Evolutionary conservation across 2,329 filamentous ascomycete genomes (phyloP).

Genomic region (Sarocladium kiliense): DNA sequence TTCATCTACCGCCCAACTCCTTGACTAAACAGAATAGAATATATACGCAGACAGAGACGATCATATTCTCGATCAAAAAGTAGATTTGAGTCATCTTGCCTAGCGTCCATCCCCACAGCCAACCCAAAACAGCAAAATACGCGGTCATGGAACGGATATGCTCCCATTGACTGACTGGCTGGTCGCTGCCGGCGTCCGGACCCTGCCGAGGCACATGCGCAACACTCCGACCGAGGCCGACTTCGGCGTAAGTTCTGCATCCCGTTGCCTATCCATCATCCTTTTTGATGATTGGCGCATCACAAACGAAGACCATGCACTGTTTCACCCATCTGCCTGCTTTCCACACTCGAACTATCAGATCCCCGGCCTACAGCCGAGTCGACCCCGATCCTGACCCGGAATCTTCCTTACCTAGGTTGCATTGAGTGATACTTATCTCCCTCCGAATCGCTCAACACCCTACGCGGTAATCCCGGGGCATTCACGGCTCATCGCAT

Average conservation of each 20-base stretch:
- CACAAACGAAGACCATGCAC: too few relatives aligned
- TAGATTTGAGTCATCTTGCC: not conserved
- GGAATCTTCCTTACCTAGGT: too few relatives aligned
- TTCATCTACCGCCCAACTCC: not conserved
- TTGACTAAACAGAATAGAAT: not conserved
- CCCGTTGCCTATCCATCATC: too few relatives aligned
- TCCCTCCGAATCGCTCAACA: too few relatives aligned
- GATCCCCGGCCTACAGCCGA: too few relatives aligned
- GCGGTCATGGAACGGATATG: not conserved
- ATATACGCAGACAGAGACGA: not conserved
- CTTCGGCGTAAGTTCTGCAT: not conserved
- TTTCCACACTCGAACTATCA: too few relatives aligned
- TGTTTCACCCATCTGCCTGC: too few relatives aligned
- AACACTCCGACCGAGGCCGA: conserved; percentile 4
- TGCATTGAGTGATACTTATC: too few relatives aligned
- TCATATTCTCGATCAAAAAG: not conserved
- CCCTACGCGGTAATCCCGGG: too few relatives aligned
- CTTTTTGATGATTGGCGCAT: too few relatives aligned
- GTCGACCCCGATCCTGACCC: too few relatives aligned
- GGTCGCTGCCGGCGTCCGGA: not conserved
- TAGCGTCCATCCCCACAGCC: not conserved
- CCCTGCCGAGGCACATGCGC: conserved; percentile 7
- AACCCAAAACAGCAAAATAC: not conserved
- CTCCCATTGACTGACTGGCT: not conserved
- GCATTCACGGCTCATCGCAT: too few relatives aligned